These are phyloP conservation scores for Schrenkiella parvula DNA, from an alignment of 345 rosid genomes.

Conservation along the genomic window DNA sequence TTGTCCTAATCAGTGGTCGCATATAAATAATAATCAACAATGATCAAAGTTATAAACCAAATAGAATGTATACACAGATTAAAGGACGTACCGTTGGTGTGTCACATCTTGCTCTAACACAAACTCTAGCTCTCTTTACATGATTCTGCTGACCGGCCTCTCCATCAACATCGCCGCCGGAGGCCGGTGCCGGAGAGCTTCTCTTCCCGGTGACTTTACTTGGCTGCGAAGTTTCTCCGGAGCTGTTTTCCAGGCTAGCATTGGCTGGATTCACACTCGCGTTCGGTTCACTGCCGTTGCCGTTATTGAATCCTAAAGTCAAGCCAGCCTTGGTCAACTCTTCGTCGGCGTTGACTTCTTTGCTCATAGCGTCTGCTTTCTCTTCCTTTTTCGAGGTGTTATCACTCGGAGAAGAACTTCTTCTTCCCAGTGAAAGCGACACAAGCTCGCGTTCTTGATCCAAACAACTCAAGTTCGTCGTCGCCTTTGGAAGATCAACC, in stretches of 20 bases:
- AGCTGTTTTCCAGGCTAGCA: conserved; percentile 36
- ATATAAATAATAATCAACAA: background rate
- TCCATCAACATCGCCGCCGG: conserved; percentile 42
- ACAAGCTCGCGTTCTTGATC: conserved; percentile 50
- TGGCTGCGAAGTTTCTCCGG: conserved; percentile 48
- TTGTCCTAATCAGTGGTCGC: background rate
- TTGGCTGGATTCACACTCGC: conserved; percentile 24
- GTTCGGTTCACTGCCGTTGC: background rate
- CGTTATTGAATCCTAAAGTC: conserved; percentile 45
- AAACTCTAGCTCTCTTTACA: conserved; percentile 85
- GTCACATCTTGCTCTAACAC: conserved; percentile 83
- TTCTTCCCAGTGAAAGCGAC: conserved; percentile 78
- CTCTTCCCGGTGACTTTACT: conserved; percentile 41
- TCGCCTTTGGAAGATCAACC: conserved; percentile 11
- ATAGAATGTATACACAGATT: background rate
- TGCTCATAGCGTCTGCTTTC: conserved; percentile 17
- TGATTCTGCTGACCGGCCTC: conserved; percentile 50
- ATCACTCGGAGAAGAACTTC: conserved; percentile 34
- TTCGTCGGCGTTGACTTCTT: conserved; percentile 27
- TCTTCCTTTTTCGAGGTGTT: conserved; percentile 35
- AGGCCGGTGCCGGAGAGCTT: conserved; percentile 37
- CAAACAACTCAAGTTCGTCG: conserved; percentile 16
- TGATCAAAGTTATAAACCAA: background rate
- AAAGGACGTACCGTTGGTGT: conserved; percentile 56
- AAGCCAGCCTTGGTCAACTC: conserved; percentile 48